These are phyloP conservation scores for Sclerotinia subarctica DNA, from an alignment of 2,329 filamentous ascomycete genomes.

Conservation along the genomic window DNA sequence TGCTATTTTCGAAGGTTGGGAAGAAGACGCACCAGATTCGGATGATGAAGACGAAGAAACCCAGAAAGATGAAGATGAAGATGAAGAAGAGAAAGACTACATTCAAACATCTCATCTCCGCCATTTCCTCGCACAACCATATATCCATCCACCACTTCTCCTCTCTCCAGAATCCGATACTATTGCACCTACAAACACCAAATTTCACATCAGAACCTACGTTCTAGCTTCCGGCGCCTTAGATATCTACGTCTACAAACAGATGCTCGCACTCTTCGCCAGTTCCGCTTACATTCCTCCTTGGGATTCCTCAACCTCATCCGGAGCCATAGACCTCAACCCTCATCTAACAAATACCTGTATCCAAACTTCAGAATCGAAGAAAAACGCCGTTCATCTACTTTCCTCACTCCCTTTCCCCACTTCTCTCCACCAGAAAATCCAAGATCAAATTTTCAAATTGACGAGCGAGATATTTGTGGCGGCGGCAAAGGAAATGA, in stretches of 20 bases:
- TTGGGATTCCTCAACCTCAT: slow-evolving; percentile 40
- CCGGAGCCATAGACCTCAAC: slow-evolving; percentile 50
- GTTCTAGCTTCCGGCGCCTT: slow-evolving; percentile 78
- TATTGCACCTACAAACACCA: slow-evolving; percentile 55
- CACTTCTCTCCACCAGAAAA: slow-evolving; percentile 45
- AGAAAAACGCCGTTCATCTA: slow-evolving; percentile 64
- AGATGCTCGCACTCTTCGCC: slow-evolving; percentile 93
- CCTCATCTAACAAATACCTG: slow-evolving; percentile 94
- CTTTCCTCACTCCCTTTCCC: slow-evolving; percentile 65
- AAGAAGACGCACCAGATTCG: slow-evolving; percentile 62
- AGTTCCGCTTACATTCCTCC: slow-evolving; percentile 69
- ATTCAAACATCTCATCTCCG: slow-evolving; percentile 88
- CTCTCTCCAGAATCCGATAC: slow-evolving; percentile 39
- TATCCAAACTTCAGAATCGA: slow-evolving; percentile 59
- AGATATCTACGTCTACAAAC: slow-evolving; percentile 78
- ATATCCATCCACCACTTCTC: slow-evolving; percentile 85
- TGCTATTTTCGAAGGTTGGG: slow-evolving; percentile 88
- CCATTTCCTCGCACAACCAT: slow-evolving; percentile 94
- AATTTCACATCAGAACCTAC: slow-evolving; percentile 95
- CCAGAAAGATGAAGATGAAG: slow-evolving; percentile 55
- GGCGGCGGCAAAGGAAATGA: slow-evolving; percentile 78
- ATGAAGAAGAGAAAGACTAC: slow-evolving; percentile 41
- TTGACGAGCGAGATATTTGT: slow-evolving; percentile 79
- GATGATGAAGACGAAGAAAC: slow-evolving; percentile 53
- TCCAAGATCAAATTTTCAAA: slow-evolving; percentile 71